A percentile compares a stretch with the other conserved stretches of the same genome.
Conservation (phyloP, 371 early-diverging fungal species). For the Thermomucor indicae-seudaticae region DNA sequence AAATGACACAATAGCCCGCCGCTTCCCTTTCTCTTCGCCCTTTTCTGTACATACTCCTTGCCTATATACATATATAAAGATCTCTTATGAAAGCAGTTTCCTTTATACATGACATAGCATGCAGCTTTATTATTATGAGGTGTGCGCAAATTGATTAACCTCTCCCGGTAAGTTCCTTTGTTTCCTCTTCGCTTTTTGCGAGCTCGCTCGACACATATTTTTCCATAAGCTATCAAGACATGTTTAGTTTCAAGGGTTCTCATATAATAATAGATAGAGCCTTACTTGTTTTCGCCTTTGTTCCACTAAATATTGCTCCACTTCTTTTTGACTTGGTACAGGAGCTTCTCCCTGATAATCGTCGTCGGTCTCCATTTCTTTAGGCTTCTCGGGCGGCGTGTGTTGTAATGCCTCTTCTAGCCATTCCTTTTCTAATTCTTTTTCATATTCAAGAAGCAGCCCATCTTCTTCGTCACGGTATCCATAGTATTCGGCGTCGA, state of each 20-base stretch:
- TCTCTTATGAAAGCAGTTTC: too few relatives aligned
- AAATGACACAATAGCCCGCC: too few relatives aligned
- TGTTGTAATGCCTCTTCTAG: conserved; percentile 21
- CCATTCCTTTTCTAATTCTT: conserved; percentile 48
- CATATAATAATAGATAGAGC: background rate
- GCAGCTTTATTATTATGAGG: too few relatives aligned
- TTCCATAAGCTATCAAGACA: conserved; percentile 18
- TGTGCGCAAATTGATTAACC: background rate
- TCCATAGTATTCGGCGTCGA: conserved; percentile 95
- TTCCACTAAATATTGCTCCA: conserved; percentile 73
- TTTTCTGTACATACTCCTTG: too few relatives aligned
- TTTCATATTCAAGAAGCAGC: conserved; percentile 74
- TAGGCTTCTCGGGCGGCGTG: conserved; percentile 33
- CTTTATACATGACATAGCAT: too few relatives aligned
- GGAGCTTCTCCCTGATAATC: conserved; percentile 4
- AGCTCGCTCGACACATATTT: conserved; percentile 36
- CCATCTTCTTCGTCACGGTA: conserved; percentile 94
- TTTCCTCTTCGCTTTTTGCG: conserved; percentile 28
- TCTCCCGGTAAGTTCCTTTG: conserved; percentile 22
- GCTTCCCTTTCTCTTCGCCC: too few relatives aligned
- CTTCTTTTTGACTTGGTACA: conserved; percentile 68
- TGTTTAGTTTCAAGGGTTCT: background rate
- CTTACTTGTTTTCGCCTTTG: conserved; percentile 61
- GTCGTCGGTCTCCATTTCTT: conserved; percentile 9
- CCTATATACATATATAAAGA: too few relatives aligned